Conservation (phyloP, 2,329 filamentous ascomycete species). For the Claviceps arundinis region DNA sequence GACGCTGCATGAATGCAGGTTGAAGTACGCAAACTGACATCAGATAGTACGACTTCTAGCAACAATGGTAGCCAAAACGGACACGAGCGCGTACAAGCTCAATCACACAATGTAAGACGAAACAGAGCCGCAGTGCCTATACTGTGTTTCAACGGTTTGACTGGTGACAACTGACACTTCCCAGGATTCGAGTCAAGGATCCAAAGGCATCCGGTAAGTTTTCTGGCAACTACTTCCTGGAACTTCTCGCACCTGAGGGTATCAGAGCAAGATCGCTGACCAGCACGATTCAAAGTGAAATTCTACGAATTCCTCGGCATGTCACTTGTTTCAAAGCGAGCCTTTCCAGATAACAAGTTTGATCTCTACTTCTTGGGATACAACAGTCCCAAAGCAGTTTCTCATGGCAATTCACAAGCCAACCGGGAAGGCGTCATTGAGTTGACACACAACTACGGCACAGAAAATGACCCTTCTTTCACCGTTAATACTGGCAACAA, state of each 20-base stretch:
- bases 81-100: constrained; percentile 65
- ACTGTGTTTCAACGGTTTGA: constrained; percentile 1
- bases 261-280: neutral
- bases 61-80: constrained; percentile 54
- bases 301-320: constrained; percentile 93
- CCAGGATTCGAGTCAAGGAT: constrained; percentile 86
- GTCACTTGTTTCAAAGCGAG: constrained; percentile 66
- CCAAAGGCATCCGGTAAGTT: constrained; percentile 59
- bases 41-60: neutral
- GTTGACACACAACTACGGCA: constrained; percentile 75
- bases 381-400: constrained; percentile 62
- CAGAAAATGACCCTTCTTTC: constrained; percentile 71
- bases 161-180: constrained; percentile 1
- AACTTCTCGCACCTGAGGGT: neutral
- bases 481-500: constrained; percentile 77
- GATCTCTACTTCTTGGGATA: constrained; percentile 93
- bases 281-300: constrained; percentile 42
- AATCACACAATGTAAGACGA: constrained; percentile 69
- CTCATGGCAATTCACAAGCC: constrained; percentile 55
- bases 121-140: neutral
- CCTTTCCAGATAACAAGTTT: constrained; percentile 80
- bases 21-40: neutral
- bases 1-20: neutral
- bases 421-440: constrained; percentile 87
- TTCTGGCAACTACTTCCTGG: no score